These are phyloP conservation scores for Lepiota brunneoincarnata DNA, from an alignment of 768 basidiomycete species.

Conservation along the genomic window DNA sequence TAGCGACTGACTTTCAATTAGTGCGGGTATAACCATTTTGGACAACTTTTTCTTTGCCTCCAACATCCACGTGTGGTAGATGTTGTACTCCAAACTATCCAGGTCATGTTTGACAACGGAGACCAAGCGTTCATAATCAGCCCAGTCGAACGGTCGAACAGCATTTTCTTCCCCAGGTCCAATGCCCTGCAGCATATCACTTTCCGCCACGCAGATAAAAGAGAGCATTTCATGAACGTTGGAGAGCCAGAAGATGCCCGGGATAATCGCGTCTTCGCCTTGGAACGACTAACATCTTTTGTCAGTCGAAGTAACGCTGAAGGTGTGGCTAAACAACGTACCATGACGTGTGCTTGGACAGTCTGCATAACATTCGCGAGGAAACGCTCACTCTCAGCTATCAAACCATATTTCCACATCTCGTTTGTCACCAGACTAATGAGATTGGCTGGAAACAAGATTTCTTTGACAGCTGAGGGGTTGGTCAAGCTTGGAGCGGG, in stretches of 20 bases:
- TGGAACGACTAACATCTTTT: conserved; percentile 63
- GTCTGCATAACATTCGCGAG: conserved; percentile 98
- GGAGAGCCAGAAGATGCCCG: conserved; percentile 99
- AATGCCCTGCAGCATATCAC: conserved; percentile 97
- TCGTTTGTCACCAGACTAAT: conserved; percentile 98
- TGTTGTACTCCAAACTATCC: conserved; percentile 98
- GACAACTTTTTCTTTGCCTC: conserved; percentile 94
- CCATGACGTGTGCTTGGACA: conserved; percentile 97
- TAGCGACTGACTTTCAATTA: conserved; percentile 96
- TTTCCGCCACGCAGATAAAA: conserved; percentile 98
- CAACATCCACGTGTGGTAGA: conserved; percentile 99
- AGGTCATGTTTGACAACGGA: conserved; percentile 99
- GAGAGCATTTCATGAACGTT: conserved; percentile 99
- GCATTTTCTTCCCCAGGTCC: conserved; percentile 93
- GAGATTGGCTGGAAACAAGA: conserved; percentile 97
- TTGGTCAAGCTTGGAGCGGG: conserved; percentile 87
- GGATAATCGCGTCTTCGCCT: conserved; percentile 92
- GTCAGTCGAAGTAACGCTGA: conserved; percentile 12
- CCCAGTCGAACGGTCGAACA: conserved; percentile 93
- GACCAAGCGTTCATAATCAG: conserved; percentile 93
- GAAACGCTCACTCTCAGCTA: conserved; percentile 95
- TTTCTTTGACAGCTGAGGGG: conserved; percentile 94
- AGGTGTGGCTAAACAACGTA: conserved; percentile 35
- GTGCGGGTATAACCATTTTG: conserved; percentile 99
- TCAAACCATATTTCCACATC: conserved; percentile 99